Evolutionary conservation across 2,329 filamentous ascomycete genomes (phyloP).

Genomic region (Ascochyta koolunga): DNA sequence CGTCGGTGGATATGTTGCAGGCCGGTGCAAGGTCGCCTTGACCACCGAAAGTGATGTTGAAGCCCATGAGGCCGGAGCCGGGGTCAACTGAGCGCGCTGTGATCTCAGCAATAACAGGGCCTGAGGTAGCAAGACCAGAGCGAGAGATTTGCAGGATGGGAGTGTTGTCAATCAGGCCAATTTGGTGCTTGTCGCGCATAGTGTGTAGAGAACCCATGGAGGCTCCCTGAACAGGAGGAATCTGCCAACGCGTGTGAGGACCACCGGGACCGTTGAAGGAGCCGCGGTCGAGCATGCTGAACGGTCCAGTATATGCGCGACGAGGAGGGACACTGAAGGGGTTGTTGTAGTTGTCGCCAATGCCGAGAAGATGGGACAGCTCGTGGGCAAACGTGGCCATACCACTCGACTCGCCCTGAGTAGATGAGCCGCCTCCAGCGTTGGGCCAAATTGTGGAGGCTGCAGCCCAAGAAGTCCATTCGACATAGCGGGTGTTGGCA

Average conservation of each 20-base stretch:
- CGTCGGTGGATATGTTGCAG: conserved; percentile 52
- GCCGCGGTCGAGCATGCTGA: conserved; percentile 60
- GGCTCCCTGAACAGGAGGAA: conserved; percentile 56
- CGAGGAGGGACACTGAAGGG: conserved; percentile 55
- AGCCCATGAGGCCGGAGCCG: conserved; percentile 51
- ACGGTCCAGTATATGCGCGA: conserved; percentile 59
- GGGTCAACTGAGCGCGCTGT: conserved; percentile 57
- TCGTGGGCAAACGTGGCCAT: conserved; percentile 62
- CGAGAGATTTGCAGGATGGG: conserved; percentile 56
- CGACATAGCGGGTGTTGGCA: conserved; percentile 59
- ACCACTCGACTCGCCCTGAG: conserved; percentile 60
- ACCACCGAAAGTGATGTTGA: conserved; percentile 55
- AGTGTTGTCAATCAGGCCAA: conserved; percentile 55
- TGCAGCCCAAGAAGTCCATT: conserved; percentile 61
- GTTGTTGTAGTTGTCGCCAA: conserved; percentile 64
- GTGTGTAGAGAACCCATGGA: conserved; percentile 61
- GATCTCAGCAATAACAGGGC: conserved; percentile 54
- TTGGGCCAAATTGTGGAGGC: conserved; percentile 62
- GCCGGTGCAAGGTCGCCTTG: conserved; percentile 52
- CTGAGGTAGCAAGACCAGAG: conserved; percentile 51
- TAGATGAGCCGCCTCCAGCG: conserved; percentile 59
- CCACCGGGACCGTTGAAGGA: conserved; percentile 61
- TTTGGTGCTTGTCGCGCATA: conserved; percentile 60
- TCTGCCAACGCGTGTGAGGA: conserved; percentile 60
- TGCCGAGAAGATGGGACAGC: conserved; percentile 58